phyloP scores from a whole-genome alignment of 371 early-diverging fungal species.

The Batrachochytrium dendrobatidis region DNA sequence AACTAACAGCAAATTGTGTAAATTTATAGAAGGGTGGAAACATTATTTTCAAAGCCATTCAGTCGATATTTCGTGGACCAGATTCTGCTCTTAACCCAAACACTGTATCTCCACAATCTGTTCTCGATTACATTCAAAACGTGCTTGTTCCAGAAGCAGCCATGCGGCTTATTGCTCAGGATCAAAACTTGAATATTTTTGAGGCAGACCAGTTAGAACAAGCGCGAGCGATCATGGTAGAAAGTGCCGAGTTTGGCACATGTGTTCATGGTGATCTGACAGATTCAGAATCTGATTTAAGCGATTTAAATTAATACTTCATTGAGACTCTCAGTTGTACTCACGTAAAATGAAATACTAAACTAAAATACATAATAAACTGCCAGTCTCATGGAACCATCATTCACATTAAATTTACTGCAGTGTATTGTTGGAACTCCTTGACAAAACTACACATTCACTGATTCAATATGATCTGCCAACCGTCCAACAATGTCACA shows the following conservation, averaged over 20 bases:
- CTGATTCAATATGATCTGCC: no score
- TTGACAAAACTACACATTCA: no score
- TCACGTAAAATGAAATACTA: no score
- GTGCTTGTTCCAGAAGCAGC: conserved; percentile 56
- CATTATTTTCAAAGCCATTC: conserved; percentile 30
- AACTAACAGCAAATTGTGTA: neutral
- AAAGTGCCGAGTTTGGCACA: neutral
- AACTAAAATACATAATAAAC: no score
- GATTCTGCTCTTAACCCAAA: conserved; percentile 23
- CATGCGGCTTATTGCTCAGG: conserved; percentile 46
- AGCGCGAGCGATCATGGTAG: neutral
- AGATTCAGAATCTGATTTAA: neutral
- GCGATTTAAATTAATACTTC: neutral
- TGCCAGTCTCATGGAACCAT: no score
- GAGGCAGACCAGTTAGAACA: no score
- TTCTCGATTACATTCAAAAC: conserved; percentile 53
- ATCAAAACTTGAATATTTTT: conserved; percentile 11
- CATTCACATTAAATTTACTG: no score
- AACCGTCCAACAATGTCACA: no score
- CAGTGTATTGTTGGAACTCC: no score
- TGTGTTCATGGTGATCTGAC: neutral
- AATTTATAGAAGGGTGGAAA: conserved; percentile 12
- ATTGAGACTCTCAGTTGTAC: no score
- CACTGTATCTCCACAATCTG: conserved; percentile 37
- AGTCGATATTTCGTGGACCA: conserved; percentile 32